A percentile compares a stretch with the other conserved stretches of the same genome.
Evolutionary conservation across 2,329 filamentous ascomycete genomes (phyloP).

Genomic region (Apiospora pterosperma): DNA sequence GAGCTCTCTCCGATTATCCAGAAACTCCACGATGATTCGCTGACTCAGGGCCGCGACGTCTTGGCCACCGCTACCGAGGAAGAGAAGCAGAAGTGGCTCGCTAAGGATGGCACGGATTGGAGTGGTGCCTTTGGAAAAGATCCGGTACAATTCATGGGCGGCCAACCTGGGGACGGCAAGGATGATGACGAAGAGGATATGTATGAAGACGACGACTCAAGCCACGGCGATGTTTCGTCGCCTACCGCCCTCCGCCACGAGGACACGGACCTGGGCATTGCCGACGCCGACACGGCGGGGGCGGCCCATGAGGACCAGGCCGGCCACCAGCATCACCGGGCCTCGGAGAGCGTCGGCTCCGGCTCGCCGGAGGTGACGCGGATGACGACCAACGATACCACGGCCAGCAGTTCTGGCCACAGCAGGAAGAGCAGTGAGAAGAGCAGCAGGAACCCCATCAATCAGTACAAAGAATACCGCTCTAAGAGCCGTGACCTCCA

Average conservation of each 20-base stretch:
- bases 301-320: constrained; percentile 7
- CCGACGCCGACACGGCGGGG: constrained; percentile 36
- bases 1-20: constrained; percentile 72
- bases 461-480: constrained; percentile 60
- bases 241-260: constrained; percentile 18
- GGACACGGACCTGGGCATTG: constrained; percentile 27
- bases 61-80: constrained; percentile 69
- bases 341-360: constrained; percentile 1
- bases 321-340: background rate
- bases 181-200: constrained; percentile 34
- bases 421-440: constrained; percentile 23
- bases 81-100: constrained; percentile 74
- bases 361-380: constrained; percentile 14
- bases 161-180: constrained; percentile 18
- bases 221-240: constrained; percentile 11
- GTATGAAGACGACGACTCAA: constrained; percentile 29
- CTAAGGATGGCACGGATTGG: constrained; percentile 81
- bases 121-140: constrained; percentile 80
- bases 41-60: constrained; percentile 77
- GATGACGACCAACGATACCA: constrained; percentile 13
- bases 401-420: background rate
- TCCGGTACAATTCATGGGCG: constrained; percentile 49
- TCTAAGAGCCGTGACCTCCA: constrained; percentile 71
- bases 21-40: constrained; percentile 75
- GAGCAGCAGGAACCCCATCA: constrained; percentile 50